phyloP scores from a whole-genome alignment of 768 basidiomycete genomes.

The Serendipita sp. region DNA sequence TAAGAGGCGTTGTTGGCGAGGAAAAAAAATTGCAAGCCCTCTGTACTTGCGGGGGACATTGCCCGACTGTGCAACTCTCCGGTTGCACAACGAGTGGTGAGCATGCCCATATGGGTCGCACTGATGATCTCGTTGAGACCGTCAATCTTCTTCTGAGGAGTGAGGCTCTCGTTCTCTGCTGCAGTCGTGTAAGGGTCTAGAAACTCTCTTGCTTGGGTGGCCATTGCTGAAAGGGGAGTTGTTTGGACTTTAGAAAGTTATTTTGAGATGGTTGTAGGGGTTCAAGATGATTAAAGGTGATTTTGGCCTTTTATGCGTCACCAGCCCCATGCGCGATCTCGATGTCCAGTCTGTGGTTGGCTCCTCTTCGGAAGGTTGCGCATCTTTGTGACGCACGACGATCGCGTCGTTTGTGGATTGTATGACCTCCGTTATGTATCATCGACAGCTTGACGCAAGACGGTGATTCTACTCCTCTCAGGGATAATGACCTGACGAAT shows the following conservation, averaged over 20 bases:
- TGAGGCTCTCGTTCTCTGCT: constrained; percentile 28
- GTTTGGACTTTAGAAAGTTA: no score
- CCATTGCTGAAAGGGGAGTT: background rate
- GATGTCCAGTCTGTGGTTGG: no score
- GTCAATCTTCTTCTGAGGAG: constrained; percentile 48
- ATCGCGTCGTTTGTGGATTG: no score
- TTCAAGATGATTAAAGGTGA: background rate
- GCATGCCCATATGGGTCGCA: constrained; percentile 51
- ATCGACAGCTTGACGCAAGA: no score
- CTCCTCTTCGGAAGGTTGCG: no score
- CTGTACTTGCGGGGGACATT: constrained; percentile 47
- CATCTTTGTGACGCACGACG: no score
- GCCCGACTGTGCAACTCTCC: constrained; percentile 65
- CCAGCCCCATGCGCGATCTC: no score
- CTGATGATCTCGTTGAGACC: constrained; percentile 51
- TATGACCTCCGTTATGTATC: no score
- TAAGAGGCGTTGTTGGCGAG: constrained; percentile 51
- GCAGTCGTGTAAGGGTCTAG: background rate
- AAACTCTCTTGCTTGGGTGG: background rate
- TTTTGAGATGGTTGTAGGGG: background rate
- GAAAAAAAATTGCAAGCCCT: constrained; percentile 33
- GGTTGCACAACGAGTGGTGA: constrained; percentile 51
- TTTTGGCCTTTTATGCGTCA: background rate
- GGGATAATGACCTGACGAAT: no score
- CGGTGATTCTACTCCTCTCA: no score